Evolutionary conservation across 2,329 filamentous ascomycete species (phyloP).

Genomic region (Dendrostoma leiphaemia): DNA sequence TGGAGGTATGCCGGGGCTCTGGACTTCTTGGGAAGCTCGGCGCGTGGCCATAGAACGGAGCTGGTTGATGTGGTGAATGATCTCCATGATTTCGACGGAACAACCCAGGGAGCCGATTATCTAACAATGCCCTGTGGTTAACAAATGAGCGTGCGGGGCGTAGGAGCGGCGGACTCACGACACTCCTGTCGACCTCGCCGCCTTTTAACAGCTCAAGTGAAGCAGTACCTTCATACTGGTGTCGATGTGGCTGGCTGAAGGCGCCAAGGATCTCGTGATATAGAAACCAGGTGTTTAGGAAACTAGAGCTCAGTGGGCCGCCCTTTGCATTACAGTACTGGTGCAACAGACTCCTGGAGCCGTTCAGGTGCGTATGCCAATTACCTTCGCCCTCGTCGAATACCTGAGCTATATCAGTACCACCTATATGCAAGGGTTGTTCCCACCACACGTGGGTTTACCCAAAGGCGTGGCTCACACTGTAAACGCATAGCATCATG

Average conservation of each 20-base stretch:
- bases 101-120: conserved; percentile 47
- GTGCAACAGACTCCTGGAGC: conserved; percentile 36
- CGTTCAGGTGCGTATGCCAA: conserved; percentile 43
- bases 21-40: background rate
- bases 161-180: conserved; percentile 23
- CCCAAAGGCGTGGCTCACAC: conserved; percentile 32
- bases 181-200: conserved; percentile 28
- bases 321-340: conserved; percentile 24
- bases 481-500: conserved; percentile 51
- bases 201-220: conserved; percentile 29
- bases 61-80: conserved; percentile 42
- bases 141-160: background rate
- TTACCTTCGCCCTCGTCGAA: conserved; percentile 47
- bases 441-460: no score
- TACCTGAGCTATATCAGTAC: conserved; percentile 32
- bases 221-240: conserved; percentile 23
- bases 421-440: no score
- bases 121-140: conserved; percentile 26
- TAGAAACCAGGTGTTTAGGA: conserved; percentile 44
- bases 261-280: conserved; percentile 46
- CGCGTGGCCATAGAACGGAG: conserved; percentile 22
- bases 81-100: conserved; percentile 42
- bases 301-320: conserved; percentile 31
- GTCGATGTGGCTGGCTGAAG: conserved; percentile 36
- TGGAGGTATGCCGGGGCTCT: conserved; percentile 8